Evolutionary conservation across 106 monocot species (phyloP).

Genomic region (Vanilla planifolia): DNA sequence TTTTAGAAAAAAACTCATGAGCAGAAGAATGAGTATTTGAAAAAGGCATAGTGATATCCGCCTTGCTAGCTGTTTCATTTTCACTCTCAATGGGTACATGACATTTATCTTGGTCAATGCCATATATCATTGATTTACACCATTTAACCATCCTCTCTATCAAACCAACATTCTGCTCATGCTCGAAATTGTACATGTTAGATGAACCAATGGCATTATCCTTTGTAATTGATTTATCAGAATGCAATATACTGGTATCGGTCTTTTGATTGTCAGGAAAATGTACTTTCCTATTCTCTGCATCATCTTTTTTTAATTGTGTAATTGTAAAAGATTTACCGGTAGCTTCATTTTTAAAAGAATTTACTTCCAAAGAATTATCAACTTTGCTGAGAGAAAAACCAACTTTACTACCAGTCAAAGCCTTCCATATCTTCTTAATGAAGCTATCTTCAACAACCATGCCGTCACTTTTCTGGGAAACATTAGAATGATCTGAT

Average conservation of each 20-base stretch:
- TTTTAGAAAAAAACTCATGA: constrained; percentile 50
- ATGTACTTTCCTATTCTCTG: not conserved
- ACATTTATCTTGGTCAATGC: constrained; percentile 5
- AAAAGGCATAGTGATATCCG: not conserved
- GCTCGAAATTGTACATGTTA: constrained; percentile 2
- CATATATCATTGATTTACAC: constrained; percentile 30
- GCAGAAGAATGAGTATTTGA: constrained; percentile 8
- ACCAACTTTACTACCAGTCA: constrained; percentile 4
- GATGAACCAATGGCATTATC: constrained; percentile 8
- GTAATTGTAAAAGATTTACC: not conserved
- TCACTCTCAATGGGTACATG: constrained; percentile 5
- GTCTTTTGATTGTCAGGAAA: not conserved
- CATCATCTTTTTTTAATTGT: constrained; percentile 13
- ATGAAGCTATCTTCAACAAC: constrained; percentile 25
- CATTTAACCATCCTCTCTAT: constrained; percentile 27
- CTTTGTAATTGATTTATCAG: constrained; percentile 1
- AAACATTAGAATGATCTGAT: not conserved
- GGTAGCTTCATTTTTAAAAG: constrained; percentile 3
- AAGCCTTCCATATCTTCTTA: constrained; percentile 28
- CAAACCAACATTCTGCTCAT: constrained; percentile 14
- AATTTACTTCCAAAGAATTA: constrained; percentile 1
- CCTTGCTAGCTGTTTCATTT: constrained; percentile 9
- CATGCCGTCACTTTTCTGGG: not conserved
- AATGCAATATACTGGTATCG: constrained; percentile 3
- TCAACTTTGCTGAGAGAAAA: constrained; percentile 4